phyloP scores from a whole-genome alignment of 176 grass and related monocot genomes.

The Aegilops speltoides region DNA sequence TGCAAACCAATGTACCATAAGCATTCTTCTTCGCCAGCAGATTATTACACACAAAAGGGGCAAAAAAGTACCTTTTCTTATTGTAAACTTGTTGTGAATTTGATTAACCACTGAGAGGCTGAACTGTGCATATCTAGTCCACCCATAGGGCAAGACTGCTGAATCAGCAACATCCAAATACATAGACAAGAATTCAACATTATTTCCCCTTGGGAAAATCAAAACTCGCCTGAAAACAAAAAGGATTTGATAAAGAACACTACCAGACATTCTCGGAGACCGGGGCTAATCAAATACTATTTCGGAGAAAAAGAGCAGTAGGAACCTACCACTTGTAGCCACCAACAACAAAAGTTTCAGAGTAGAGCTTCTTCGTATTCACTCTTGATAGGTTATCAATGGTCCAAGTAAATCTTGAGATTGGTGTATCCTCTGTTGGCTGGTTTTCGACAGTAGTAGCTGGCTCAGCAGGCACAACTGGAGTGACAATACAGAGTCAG shows the following conservation, averaged over 20 bases:
- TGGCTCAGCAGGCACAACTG: conserved; percentile 65
- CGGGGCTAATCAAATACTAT: background rate
- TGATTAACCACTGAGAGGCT: conserved; percentile 86
- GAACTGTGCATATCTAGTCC: conserved; percentile 98
- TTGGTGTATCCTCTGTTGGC: conserved; percentile 74
- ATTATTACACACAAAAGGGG: conserved; percentile 2
- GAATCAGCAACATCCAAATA: conserved; percentile 99
- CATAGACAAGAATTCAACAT: conserved; percentile 94
- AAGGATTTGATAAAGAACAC: background rate
- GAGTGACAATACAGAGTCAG: background rate
- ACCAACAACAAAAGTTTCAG: conserved; percentile 83
- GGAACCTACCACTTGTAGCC: conserved; percentile 79
- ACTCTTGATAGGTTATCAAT: conserved; percentile 91
- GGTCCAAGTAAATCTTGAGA: conserved; percentile 92
- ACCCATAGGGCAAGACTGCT: conserved; percentile 81
- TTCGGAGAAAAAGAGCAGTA: background rate
- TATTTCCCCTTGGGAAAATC: conserved; percentile 98
- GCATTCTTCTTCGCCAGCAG: background rate
- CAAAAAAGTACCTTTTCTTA: conserved; percentile 84
- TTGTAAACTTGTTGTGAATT: conserved; percentile 87
- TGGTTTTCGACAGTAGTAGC: conserved; percentile 77
- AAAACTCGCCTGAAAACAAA: conserved; percentile 75
- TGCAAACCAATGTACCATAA: background rate
- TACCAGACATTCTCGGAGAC: background rate
- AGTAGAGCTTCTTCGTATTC: conserved; percentile 87